Conservation (phyloP, 1,284 basidiomycete species). For the Ganoderma resinaceum region DNA sequence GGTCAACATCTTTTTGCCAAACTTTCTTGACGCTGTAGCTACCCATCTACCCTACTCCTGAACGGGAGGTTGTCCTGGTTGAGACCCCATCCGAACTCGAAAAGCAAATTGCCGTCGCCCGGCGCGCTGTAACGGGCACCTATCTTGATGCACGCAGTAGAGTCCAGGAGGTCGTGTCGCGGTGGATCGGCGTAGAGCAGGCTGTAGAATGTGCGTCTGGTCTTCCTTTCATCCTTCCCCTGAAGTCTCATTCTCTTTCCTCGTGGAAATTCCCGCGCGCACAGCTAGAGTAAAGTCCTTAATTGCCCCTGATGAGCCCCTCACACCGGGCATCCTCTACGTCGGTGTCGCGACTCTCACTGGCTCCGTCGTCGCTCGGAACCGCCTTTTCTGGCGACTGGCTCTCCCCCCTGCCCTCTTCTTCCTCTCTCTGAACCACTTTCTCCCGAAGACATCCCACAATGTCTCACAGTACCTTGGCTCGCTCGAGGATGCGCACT, state of each 20-base stretch:
- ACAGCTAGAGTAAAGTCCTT: slow-evolving; percentile 84
- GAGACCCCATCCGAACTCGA: slow-evolving; percentile 79
- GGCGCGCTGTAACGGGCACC: slow-evolving; percentile 61
- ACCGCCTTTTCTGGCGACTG: slow-evolving; percentile 74
- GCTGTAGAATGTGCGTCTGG: slow-evolving; percentile 78
- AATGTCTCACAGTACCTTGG: slow-evolving; percentile 75
- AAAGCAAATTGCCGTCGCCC: slow-evolving; percentile 70
- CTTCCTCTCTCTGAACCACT: slow-evolving; percentile 72
- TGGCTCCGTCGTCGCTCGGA: slow-evolving; percentile 85
- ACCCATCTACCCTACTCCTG: slow-evolving; percentile 77
- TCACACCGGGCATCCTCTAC: slow-evolving; percentile 88
- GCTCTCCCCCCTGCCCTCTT: slow-evolving; percentile 77
- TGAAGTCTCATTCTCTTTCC: neutral
- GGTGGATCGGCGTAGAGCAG: slow-evolving; percentile 85
- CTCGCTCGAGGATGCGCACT: slow-evolving; percentile 74
- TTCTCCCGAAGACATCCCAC: slow-evolving; percentile 79
- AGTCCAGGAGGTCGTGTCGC: slow-evolving; percentile 74
- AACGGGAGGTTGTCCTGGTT: slow-evolving; percentile 69
- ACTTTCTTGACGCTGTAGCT: slow-evolving; percentile 52
- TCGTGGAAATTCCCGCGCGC: neutral
- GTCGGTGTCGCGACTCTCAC: slow-evolving; percentile 89
- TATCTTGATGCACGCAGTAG: slow-evolving; percentile 64
- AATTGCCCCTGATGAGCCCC: slow-evolving; percentile 77
- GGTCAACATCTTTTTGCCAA: neutral
- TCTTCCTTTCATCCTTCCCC: neutral